phyloP scores from a whole-genome alignment of 495 filamentous ascomycete genomes.

The Aeminium ludgeri region DNA sequence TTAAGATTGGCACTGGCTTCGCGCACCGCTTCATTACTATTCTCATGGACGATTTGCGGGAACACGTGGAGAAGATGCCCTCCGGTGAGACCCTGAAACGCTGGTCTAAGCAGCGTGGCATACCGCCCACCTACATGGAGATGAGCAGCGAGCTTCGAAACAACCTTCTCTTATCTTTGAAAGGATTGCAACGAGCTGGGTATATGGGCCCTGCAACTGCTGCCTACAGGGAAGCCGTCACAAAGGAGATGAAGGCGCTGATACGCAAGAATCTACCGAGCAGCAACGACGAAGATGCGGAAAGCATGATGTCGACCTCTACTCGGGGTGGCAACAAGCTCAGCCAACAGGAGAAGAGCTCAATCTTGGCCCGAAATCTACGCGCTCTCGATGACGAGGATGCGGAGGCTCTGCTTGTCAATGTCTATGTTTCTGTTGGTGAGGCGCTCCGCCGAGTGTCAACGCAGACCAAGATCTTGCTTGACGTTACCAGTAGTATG shows the following conservation, averaged over 20 bases:
- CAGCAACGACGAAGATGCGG: conserved; percentile 81
- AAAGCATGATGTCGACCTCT: conserved; percentile 69
- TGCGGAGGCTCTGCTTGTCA: conserved; percentile 69
- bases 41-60: conserved; percentile 60
- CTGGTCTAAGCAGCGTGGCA: conserved; percentile 54
- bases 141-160: conserved; percentile 50
- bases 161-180: conserved; percentile 47
- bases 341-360: conserved; percentile 75
- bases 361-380: conserved; percentile 78
- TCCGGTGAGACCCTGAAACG: conserved; percentile 56
- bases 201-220: conserved; percentile 64
- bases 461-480: conserved; percentile 84
- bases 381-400: conserved; percentile 67
- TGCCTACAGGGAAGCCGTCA: conserved; percentile 69
- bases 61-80: conserved; percentile 66
- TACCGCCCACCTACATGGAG: conserved; percentile 55
- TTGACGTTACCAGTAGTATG: conserved; percentile 80
- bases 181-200: conserved; percentile 61
- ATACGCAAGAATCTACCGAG: conserved; percentile 77
- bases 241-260: conserved; percentile 73
- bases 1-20: conserved; percentile 71
- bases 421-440: conserved; percentile 70
- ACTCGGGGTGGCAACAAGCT: conserved; percentile 55
- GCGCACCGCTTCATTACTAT: conserved; percentile 65
- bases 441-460: conserved; percentile 72